A percentile compares a stretch with the other conserved stretches of the same genome.
Evolutionary conservation across 352 stramenopile genomes (phyloP).

Genomic region (Thraustochytrium striatum): DNA sequence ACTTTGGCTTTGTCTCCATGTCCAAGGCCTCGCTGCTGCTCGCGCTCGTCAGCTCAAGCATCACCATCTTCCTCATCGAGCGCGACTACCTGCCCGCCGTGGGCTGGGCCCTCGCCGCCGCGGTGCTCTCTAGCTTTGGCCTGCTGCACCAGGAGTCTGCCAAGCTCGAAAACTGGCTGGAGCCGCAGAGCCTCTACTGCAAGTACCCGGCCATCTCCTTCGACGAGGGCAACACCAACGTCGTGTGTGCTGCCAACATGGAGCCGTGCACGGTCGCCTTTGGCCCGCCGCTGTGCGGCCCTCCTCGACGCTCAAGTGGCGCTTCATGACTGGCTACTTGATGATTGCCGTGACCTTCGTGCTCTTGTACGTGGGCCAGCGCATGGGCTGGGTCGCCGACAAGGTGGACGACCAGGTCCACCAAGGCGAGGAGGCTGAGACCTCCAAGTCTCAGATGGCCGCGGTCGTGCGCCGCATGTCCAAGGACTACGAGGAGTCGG

Average conservation of each 20-base stretch:
- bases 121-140: slow-evolving; percentile 49
- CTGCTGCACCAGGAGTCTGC: slow-evolving; percentile 46
- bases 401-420: too few species aligned
- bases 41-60: slow-evolving; percentile 44
- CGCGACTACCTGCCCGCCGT: slow-evolving; percentile 51
- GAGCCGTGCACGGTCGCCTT: not conserved
- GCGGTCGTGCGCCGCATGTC: too few species aligned
- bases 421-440: too few species aligned
- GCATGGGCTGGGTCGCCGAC: not conserved
- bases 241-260: not conserved
- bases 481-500: too few species aligned
- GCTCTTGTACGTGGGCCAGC: not conserved
- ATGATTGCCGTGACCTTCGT: not conserved
- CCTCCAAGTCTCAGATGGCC: too few species aligned
- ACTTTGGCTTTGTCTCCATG: slow-evolving; percentile 50
- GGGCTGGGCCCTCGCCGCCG: slow-evolving; percentile 47
- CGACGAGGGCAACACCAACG: not conserved
- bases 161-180: slow-evolving; percentile 13
- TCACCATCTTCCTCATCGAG: slow-evolving; percentile 53
- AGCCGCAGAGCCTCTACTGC: not conserved
- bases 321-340: slow-evolving; percentile 62
- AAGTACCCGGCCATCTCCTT: not conserved
- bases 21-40: slow-evolving; percentile 49
- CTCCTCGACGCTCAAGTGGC: slow-evolving; percentile 77
- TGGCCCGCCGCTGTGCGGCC: slow-evolving; percentile 56